A percentile compares a stretch with the other conserved stretches of the same genome.
Evolutionary conservation across 768 basidiomycete species (phyloP).

Genomic region (Sporobolomyces roseus): DNA sequence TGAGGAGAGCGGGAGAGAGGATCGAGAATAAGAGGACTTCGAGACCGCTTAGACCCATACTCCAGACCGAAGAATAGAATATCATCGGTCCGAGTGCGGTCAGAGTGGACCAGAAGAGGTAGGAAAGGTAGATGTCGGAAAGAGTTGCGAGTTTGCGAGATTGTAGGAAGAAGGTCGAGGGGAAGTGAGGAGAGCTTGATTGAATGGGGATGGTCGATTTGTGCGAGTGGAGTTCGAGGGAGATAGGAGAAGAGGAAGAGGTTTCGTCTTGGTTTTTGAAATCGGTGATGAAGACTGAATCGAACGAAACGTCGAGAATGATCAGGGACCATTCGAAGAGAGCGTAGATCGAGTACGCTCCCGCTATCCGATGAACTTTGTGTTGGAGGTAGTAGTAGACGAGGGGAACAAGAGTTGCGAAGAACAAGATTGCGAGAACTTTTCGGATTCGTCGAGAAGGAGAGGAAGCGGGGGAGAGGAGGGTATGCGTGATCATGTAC

Average conservation of each 20-base stretch:
- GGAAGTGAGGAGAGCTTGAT: too few relatives aligned
- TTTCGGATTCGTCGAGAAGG: constrained; percentile 51
- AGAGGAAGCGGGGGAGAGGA: constrained; percentile 51
- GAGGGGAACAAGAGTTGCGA: constrained; percentile 64
- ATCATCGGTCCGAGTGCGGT: constrained; percentile 33
- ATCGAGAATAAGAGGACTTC: constrained; percentile 70
- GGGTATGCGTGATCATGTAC: constrained; percentile 76
- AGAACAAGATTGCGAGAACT: constrained; percentile 63
- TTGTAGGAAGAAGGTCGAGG: background rate
- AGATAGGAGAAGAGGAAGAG: background rate
- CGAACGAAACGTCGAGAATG: constrained; percentile 66
- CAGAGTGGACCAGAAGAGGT: constrained; percentile 31
- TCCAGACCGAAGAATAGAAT: constrained; percentile 60
- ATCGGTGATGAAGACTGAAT: constrained; percentile 64
- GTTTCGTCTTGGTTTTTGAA: constrained; percentile 59
- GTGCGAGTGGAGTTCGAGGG: constrained; percentile 4
- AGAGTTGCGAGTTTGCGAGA: background rate
- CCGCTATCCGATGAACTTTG: constrained; percentile 71
- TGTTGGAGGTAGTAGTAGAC: constrained; percentile 82
- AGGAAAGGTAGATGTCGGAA: constrained; percentile 46
- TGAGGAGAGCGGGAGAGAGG: constrained; percentile 65
- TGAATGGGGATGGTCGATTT: background rate
- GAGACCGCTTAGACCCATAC: constrained; percentile 75
- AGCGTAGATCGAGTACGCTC: constrained; percentile 83
- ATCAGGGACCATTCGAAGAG: constrained; percentile 87